phyloP scores from a whole-genome alignment of 2,329 filamentous ascomycete species.

The Trichoderma sp. region DNA sequence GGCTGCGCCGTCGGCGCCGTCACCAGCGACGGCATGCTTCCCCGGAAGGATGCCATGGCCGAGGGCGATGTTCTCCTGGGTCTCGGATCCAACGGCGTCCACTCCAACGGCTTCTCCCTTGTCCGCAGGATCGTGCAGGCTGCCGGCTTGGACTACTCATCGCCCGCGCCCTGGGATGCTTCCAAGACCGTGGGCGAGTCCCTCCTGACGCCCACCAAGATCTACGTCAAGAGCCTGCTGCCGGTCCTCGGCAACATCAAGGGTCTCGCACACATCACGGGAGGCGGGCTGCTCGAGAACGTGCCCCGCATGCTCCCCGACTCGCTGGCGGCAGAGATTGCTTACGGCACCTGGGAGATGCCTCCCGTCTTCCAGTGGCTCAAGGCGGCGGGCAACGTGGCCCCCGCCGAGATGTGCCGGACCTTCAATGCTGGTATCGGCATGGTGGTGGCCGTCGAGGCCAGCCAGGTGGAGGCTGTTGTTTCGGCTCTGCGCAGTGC shows the following conservation, averaged over 20 bases:
- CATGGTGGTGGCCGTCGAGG: conserved; percentile 84
- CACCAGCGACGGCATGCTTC: conserved; percentile 68
- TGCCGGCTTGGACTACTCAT: conserved; percentile 70
- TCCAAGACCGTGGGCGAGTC: conserved; percentile 68
- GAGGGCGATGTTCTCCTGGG: conserved; percentile 85
- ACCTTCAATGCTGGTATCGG: conserved; percentile 95
- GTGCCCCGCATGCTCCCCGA: conserved; percentile 89
- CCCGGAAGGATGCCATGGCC: conserved; percentile 73
- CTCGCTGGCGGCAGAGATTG: conserved; percentile 76
- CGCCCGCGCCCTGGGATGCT: conserved; percentile 74
- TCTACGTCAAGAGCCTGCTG: conserved; percentile 86
- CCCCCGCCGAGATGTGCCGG: conserved; percentile 77
- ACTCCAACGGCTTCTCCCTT: conserved; percentile 98
- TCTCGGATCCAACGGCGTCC: conserved; percentile 80
- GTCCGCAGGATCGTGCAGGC: conserved; percentile 83
- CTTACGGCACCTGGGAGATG: conserved; percentile 73
- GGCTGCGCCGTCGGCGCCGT: conserved; percentile 89
- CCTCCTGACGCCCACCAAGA: conserved; percentile 85
- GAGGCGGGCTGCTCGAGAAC: conserved; percentile 90
- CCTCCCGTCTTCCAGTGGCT: conserved; percentile 87
- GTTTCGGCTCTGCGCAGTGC: conserved; percentile 58
- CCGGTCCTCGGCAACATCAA: conserved; percentile 72
- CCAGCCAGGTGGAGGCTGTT: conserved; percentile 63
- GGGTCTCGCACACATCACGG: conserved; percentile 95
- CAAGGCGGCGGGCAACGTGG: conserved; percentile 70